These are phyloP conservation scores for Torulaspora maleeae DNA, from an alignment of 805 yeast genomes.

Conservation along the genomic window DNA sequence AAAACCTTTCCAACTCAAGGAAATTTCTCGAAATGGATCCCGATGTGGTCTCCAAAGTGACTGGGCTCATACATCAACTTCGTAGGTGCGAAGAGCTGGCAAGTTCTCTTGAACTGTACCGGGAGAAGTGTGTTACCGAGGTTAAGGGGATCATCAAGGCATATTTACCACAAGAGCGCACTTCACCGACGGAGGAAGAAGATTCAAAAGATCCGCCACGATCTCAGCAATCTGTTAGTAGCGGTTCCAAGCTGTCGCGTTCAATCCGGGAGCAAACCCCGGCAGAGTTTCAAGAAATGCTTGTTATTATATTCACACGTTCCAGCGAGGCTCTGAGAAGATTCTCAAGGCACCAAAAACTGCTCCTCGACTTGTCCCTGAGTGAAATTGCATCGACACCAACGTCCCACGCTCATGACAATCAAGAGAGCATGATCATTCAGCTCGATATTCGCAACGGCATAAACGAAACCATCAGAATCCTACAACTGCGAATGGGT, in stretches of 20 bases:
- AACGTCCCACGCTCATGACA: conserved; percentile 31
- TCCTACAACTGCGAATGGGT: conserved; percentile 70
- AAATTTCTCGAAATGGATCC: conserved; percentile 40
- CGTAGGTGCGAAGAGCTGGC: conserved; percentile 57
- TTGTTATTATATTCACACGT: conserved; percentile 53
- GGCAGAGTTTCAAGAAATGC: conserved; percentile 68
- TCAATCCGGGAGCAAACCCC: conserved; percentile 64
- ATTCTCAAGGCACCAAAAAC: conserved; percentile 71
- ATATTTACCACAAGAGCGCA: conserved; percentile 51
- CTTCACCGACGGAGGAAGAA: conserved; percentile 13
- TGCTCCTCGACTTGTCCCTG: conserved; percentile 66
- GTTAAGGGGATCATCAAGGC: conserved; percentile 66
- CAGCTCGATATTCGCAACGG: conserved; percentile 63
- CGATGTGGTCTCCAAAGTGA: conserved; percentile 42
- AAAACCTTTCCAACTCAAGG: conserved; percentile 31
- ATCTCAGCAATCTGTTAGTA: conserved; percentile 29
- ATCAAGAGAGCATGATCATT: conserved; percentile 41
- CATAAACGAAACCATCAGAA: conserved; percentile 61
- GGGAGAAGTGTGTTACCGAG: conserved; percentile 63
- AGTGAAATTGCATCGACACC: conserved; percentile 34
- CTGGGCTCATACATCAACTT: conserved; percentile 49
- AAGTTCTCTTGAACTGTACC: conserved; percentile 59
- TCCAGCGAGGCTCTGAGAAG: conserved; percentile 71
- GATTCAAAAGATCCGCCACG: conserved; percentile 7
- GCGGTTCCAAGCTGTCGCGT: conserved; percentile 41